phyloP scores from a whole-genome alignment of 2,329 filamentous ascomycete species.

The Colletotrichum sp. region DNA sequence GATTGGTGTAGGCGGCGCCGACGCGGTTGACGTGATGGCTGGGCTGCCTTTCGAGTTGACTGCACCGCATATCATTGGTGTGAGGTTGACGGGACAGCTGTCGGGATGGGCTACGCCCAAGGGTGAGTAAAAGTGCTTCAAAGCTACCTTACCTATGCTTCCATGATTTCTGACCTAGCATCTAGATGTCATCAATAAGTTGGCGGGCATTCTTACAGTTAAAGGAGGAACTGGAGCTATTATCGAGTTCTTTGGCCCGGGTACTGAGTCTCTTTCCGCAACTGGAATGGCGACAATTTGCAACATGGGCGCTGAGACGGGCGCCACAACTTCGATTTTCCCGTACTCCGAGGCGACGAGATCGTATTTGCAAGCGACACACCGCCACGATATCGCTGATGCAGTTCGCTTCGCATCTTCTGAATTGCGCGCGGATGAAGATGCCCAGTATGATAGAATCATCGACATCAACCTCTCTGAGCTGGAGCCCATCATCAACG shows the following conservation, averaged over 20 bases:
- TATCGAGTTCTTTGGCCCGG: conserved; percentile 65
- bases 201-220: conserved; percentile 78
- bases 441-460: conserved; percentile 72
- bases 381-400: conserved; percentile 73
- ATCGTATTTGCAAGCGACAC: conserved; percentile 75
- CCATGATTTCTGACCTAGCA: not conserved
- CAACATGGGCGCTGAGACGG: conserved; percentile 56
- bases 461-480: conserved; percentile 77
- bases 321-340: conserved; percentile 75
- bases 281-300: conserved; percentile 77
- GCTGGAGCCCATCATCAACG: conserved; percentile 80
- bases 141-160: not conserved
- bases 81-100: conserved; percentile 73
- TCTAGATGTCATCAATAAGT: conserved; percentile 73
- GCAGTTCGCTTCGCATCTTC: conserved; percentile 65
- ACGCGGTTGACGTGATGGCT: conserved; percentile 4
- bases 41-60: conserved; percentile 4
- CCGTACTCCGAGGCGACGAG: conserved; percentile 83
- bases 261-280: conserved; percentile 70
- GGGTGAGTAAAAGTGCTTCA: conserved; percentile 27
- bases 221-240: conserved; percentile 81
- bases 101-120: conserved; percentile 78
- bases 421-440: conserved; percentile 16
- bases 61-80: conserved; percentile 78
- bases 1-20: conserved; percentile 90